Conservation (phyloP, 257 asterid genomes). For the Ligustrum vulgare region DNA sequence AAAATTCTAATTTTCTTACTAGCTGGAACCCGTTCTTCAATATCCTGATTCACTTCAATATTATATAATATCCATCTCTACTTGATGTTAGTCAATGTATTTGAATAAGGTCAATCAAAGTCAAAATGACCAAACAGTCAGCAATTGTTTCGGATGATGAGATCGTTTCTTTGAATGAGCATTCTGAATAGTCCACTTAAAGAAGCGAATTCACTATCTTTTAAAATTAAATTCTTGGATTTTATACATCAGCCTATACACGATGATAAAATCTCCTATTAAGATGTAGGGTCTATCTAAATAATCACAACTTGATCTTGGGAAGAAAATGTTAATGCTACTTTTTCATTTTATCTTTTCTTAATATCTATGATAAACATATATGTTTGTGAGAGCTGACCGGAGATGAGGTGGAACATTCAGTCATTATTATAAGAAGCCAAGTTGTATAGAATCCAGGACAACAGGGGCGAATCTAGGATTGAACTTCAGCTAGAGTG, state of each 20-base stretch:
- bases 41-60: neutral
- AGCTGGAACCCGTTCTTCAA: neutral
- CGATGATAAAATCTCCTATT: neutral
- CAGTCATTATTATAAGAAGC: neutral
- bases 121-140: neutral
- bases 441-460: neutral
- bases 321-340: neutral
- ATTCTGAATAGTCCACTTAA: neutral
- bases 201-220: neutral
- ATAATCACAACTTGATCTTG: neutral
- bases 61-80: neutral
- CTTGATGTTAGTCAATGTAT: neutral
- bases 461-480: no score
- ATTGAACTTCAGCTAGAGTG: no score
- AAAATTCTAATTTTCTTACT: neutral
- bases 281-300: neutral
- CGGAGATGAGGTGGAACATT: conserved; percentile 9
- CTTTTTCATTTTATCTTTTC: neutral
- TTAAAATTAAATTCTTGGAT: neutral
- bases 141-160: neutral
- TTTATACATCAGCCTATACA: neutral
- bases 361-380: conserved; percentile 4
- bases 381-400: conserved; percentile 11
- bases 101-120: neutral
- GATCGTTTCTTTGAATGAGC: neutral